Base-by-base conservation (phyloP, 306 rosid genomes). In the Corylus heterophylla region DNA sequence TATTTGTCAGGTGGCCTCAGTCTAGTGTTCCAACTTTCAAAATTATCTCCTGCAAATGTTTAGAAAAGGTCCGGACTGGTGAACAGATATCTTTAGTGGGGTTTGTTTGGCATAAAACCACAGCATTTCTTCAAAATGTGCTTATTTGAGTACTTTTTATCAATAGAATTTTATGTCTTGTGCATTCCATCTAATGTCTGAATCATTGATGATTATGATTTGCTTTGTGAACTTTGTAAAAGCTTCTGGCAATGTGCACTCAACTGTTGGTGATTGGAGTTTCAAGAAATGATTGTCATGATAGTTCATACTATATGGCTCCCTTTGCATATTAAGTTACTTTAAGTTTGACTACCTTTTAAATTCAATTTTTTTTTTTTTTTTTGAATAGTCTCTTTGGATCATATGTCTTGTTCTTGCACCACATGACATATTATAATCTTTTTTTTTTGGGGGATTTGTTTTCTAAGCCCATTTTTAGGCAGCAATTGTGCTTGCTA, bases 1-100 rank as follows among this genome's bases (percentile, higher is more conserved):
- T 47, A 69, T 68, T 73, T 84, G 67, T 78, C 89, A 95, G 99
- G 97, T 92, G 98, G 98, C 98, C 99, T 75, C 98, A 95, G 73
- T 79, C 71, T 79, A 83, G 63, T 66, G 61, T 95, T 82, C 98
- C 98, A 25, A 74, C 91, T 76, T 95, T 95, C 85, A 95, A 91
- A 87, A 73, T 95, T 78, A 71, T 84, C 52, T 81, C 83, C 35
- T 27, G 87, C 75, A 85, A 90, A 13, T 85, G 94, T 89, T 81
- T 95, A 83, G 88, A 91, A 81, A 95, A 84, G 83, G 86, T 87
- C 8, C 89, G 77, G 78, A 88, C 74, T 22, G 91, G 96, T 44
- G 98, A 95, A 81, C 98, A 95, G 72, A 72, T 95, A 66, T 82
- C 92, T 51, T 77, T 89, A 84, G 90, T 95, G 79, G 93, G 99